Conservation (phyloP, 768 basidiomycete species). For the Hemileccinum rubropunctum region DNA sequence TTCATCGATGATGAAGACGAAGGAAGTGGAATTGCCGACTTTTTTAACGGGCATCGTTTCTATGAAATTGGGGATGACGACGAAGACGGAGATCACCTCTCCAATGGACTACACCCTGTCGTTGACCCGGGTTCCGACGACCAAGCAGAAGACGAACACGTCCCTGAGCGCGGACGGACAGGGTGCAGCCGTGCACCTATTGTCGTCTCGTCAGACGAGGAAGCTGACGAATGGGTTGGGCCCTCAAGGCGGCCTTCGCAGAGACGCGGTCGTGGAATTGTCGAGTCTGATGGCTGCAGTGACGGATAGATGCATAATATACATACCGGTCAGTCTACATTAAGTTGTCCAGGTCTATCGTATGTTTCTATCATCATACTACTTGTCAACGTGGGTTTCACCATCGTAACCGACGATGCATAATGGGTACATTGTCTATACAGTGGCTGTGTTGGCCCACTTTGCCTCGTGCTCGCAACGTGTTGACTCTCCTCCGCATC, state of each 20-base stretch:
- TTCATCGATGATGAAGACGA: slow-evolving; percentile 53
- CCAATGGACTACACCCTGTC: background rate
- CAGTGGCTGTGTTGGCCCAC: slow-evolving; percentile 2
- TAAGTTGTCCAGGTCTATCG: no score
- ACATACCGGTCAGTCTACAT: background rate
- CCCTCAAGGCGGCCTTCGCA: background rate
- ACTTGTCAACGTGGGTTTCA: no score
- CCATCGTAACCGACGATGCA: background rate
- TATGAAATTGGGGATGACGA: slow-evolving; percentile 20
- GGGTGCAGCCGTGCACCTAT: background rate
- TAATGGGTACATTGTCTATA: no score
- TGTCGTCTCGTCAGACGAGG: slow-evolving; percentile 21
- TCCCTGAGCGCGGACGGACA: background rate
- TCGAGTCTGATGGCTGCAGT: slow-evolving; percentile 23
- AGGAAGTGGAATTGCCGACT: background rate
- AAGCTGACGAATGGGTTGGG: background rate
- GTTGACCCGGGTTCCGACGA: slow-evolving; percentile 15
- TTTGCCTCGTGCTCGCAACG: slow-evolving; percentile 26
- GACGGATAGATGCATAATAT: slow-evolving; percentile 1
- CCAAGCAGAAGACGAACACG: slow-evolving; percentile 4
- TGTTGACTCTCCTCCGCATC: slow-evolving; percentile 18
- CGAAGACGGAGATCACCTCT: slow-evolving; percentile 10
- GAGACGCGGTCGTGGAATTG: background rate
- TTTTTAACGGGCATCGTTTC: slow-evolving; percentile 18
- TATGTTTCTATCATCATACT: no score